Base-by-base conservation (phyloP, 2,329 filamentous ascomycete genomes). In the Neopestalotiopsis rosae region DNA sequence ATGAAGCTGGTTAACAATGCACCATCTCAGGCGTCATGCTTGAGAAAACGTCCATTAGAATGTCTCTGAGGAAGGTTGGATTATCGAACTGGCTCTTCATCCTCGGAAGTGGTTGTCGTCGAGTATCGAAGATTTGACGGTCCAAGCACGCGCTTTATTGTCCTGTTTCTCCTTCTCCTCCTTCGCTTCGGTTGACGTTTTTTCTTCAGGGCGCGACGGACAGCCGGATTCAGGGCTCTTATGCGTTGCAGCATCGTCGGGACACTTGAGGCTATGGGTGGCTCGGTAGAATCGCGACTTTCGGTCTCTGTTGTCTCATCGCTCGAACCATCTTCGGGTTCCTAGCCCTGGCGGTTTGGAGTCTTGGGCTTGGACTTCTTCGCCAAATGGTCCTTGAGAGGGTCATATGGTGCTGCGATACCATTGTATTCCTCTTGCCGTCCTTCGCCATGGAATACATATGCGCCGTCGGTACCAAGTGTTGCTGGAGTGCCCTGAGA, bases 341-440 rank as follows among this genome's bases (percentile, higher is more conserved):
- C 49, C 61, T 45, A 32, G 28, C 32, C 28, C 76, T 73, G 78
- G 4, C 76, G 73, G 68, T 73, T 80, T 32, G 73, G 69, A 4
- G 75, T 75, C 67, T 77, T 80, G 4, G 75, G 67, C 69, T 79
- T 81, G 17, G 59, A 30, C 72, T 76, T 78, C 24, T 77, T 73
- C 10, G 81, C 77, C 20, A 88, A 72, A 69, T 80, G 84, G 70
- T 90, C 89, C 71, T 81, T 83, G 5, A 83, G 79, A 0, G 88
- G 89, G 7, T 81, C 81, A 74, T 88, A 90, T 2, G 89, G 88
- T 12, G 87, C 84, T 1, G 87, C 85, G n/a, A 90, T 79, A 5
- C 88, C 88, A 1, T 81, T 72, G 68, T 87, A 82, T 68, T 76
- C 79, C 70, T 85, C 82, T 70, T 85, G 83, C 69, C 78, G 81